These are phyloP conservation scores for Eragrostis nindensis DNA, from an alignment of 176 grass and related monocot species.

Conservation along the genomic window DNA sequence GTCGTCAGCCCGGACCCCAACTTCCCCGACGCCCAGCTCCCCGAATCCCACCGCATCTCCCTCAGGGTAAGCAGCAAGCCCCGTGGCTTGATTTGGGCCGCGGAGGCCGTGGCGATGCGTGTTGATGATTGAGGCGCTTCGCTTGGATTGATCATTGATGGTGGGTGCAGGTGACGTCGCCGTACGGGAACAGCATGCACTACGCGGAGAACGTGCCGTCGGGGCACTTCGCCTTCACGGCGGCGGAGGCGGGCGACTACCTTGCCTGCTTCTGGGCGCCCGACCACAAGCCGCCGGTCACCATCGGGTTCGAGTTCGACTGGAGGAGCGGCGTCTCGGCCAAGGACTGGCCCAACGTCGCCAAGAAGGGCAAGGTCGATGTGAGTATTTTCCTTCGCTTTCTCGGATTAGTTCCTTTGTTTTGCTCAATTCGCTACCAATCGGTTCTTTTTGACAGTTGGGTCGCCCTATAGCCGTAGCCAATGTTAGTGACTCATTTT, in stretches of 20 bases:
- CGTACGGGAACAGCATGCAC: constrained; percentile 95
- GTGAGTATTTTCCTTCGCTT: constrained; percentile 53
- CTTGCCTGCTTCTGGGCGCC: constrained; percentile 91
- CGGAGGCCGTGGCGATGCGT: neutral
- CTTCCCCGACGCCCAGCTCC: constrained; percentile 68
- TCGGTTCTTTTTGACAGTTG: neutral
- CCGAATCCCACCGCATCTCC: constrained; percentile 87
- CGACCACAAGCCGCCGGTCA: constrained; percentile 66
- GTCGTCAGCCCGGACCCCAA: constrained; percentile 54
- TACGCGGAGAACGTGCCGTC: constrained; percentile 82
- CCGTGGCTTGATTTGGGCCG: neutral
- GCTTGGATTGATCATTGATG: constrained; percentile 6
- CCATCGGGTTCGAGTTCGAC: constrained; percentile 81
- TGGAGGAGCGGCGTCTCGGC: constrained; percentile 84
- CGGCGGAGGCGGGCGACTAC: constrained; percentile 85
- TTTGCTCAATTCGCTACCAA: constrained; percentile 27
- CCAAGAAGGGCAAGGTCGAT: constrained; percentile 94
- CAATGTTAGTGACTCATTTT: neutral
- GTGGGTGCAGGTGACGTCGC: constrained; percentile 72
- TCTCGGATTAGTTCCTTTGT: constrained; percentile 1
- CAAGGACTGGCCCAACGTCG: constrained; percentile 91
- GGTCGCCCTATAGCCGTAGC: neutral
- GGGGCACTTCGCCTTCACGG: constrained; percentile 83
- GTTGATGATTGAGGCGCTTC: neutral
- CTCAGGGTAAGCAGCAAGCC: constrained; percentile 60